Conservation (phyloP, 2,329 filamentous ascomycete genomes). For the Ascochyta fabae region DNA sequence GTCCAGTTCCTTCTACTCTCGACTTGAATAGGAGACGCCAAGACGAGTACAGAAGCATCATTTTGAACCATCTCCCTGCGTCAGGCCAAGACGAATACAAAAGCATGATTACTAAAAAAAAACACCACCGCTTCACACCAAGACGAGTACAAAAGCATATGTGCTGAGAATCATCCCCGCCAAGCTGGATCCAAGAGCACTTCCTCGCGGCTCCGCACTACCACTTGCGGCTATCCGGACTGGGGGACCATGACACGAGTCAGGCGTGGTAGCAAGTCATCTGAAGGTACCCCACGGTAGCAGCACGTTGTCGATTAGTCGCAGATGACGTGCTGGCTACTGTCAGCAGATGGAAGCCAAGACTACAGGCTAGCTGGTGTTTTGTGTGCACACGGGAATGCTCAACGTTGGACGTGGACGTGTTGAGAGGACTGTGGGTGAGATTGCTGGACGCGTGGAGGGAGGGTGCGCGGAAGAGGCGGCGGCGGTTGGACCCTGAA, state of each 20-base stretch:
- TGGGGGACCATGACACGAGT: constrained; percentile 1
- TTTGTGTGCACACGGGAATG: too few species aligned
- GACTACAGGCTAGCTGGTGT: not conserved
- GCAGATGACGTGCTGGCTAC: constrained; percentile 14
- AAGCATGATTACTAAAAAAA: not conserved
- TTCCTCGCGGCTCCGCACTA: not conserved
- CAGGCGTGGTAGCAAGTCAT: constrained; percentile 7
- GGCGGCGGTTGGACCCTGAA: constrained; percentile 8
- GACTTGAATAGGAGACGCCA: not conserved
- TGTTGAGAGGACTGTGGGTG: not conserved
- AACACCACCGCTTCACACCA: not conserved
- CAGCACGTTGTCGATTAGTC: constrained; percentile 1
- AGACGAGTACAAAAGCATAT: not conserved
- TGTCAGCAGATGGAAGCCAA: not conserved
- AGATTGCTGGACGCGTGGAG: constrained; percentile 8
- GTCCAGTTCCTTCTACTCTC: too few species aligned
- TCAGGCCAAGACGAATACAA: not conserved
- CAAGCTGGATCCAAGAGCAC: too few species aligned
- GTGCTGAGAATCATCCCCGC: too few species aligned
- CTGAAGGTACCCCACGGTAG: constrained; percentile 10
- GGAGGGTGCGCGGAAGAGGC: constrained; percentile 1
- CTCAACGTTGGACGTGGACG: not conserved
- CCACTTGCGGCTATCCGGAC: not conserved
- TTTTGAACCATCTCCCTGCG: not conserved
- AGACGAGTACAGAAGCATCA: constrained; percentile 2